A percentile compares a stretch with the other conserved stretches of the same genome.
Conservation (phyloP, 2,329 filamentous ascomycete species). For the Boeremia exigua region DNA sequence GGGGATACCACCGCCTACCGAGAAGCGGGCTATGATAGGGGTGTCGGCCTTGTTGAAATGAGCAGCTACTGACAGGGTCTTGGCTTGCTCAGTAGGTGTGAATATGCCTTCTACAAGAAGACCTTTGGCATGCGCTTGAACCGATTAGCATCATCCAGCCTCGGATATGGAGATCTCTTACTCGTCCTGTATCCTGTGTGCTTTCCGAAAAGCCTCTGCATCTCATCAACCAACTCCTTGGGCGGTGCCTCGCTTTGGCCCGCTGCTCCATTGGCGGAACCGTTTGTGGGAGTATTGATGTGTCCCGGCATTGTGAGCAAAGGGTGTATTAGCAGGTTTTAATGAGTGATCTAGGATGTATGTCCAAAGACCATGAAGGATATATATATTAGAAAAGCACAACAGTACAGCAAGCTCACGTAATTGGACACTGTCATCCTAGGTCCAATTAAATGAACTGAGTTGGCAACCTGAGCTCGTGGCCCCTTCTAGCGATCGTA, state of each 20-base stretch:
- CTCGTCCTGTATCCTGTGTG: conserved; percentile 14
- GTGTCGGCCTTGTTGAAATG: conserved; percentile 11
- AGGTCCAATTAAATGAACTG: neutral
- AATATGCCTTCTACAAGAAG: conserved; percentile 16
- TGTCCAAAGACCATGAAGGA: no score
- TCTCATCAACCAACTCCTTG: conserved; percentile 15
- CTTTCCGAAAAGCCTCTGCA: conserved; percentile 16
- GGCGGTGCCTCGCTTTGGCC: neutral
- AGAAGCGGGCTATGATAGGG: conserved; percentile 13
- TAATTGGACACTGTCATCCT: neutral
- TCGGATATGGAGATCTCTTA: neutral
- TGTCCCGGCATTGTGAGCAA: neutral
- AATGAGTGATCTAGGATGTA: neutral
- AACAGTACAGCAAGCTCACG: neutral
- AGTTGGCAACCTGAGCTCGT: neutral
- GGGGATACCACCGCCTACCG: conserved; percentile 17
- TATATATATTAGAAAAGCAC: neutral
- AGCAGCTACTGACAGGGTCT: conserved; percentile 4
- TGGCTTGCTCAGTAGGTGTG: conserved; percentile 13
- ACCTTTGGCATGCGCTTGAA: conserved; percentile 15
- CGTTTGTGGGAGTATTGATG: neutral
- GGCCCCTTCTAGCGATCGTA: neutral
- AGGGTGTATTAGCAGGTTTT: neutral
- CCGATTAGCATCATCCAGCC: neutral
- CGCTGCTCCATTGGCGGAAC: neutral